Base-by-base conservation (phyloP, 306 rosid genomes). In the Senna tora region DNA sequence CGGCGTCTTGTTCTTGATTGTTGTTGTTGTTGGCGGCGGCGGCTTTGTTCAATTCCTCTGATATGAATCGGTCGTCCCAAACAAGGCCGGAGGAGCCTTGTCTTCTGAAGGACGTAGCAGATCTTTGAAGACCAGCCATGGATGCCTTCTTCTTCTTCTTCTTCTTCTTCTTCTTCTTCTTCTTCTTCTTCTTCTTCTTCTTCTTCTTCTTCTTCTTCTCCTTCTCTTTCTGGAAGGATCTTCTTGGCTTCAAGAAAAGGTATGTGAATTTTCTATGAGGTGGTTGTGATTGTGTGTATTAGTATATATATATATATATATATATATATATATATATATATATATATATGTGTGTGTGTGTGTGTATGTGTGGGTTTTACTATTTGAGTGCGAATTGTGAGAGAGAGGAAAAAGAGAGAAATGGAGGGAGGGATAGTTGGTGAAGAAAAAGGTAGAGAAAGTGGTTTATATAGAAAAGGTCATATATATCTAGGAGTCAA, bases 101-200 rank as follows among this genome's bases (percentile, higher is more conserved):
- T 47, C 98, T 85, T 69, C 96, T 81, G 81, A 92, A 92, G 16
- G 96, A 92, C 7, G 81, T 76, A 2, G 65, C 85, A 46, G 98
- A 92, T 90, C 98, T 92, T 82, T 87, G 91, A 62, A 92, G 66
- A 43, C 96, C 93, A 42, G 83, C 96, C 98, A 90, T 91, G 41
- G 67, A 53, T 71, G 65, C 72, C 49, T 1, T 10, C 54, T 19
- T 36, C 0, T 4, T 0, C 5, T 36, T 36, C 39, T 36, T 33
- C 38, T 33, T 33, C 38, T 33, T 33, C 38, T 33, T 33, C 38
- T n/a, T n/a, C n/a, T n/a, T n/a, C 49, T 1, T 10, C 54, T 19
- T 36, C 0, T 4, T 0, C 5, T 36, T 36, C 39, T 36, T n/a
- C 49, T 1, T 10, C 54, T 19, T 36, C 0, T 4, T 0, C 5